Evolutionary conservation across 192 early-diverging fungal species (phyloP).

Genomic region (Geosiphon pyriformis): DNA sequence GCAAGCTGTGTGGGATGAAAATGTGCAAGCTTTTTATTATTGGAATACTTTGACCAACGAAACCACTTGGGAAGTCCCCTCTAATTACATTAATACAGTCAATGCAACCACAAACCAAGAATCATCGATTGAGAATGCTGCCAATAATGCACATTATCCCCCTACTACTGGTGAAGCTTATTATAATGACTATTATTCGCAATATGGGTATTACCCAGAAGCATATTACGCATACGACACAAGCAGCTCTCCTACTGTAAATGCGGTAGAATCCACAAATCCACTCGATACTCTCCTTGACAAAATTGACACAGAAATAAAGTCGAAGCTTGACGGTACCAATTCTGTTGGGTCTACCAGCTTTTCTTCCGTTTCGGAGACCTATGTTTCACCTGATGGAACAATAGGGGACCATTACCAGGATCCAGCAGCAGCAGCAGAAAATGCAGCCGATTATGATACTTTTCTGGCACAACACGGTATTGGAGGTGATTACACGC

Average conservation of each 20-base stretch:
- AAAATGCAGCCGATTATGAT: slow-evolving; percentile 8
- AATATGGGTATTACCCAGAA: slow-evolving; percentile 24
- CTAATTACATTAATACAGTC: neutral
- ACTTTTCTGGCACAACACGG: slow-evolving; percentile 16
- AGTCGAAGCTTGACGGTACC: slow-evolving; percentile 27
- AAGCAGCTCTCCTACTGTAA: neutral
- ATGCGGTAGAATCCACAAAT: slow-evolving; percentile 7
- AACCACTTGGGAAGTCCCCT: slow-evolving; percentile 41
- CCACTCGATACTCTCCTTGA: slow-evolving; percentile 33
- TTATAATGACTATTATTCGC: slow-evolving; percentile 19
- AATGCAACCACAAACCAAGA: neutral
- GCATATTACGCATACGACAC: slow-evolving; percentile 14
- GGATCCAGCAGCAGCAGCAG: neutral
- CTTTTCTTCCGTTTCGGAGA: neutral
- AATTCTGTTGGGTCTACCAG: neutral
- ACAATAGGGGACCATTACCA: neutral
- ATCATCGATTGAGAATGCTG: neutral
- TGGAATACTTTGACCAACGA: slow-evolving; percentile 49
- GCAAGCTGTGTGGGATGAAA: slow-evolving; percentile 40
- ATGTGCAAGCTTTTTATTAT: slow-evolving; percentile 39
- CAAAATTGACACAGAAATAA: slow-evolving; percentile 39
- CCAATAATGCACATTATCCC: neutral
- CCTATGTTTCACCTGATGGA: neutral
- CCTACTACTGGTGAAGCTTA: slow-evolving; percentile 3
- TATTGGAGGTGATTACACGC: slow-evolving; percentile 20